These are phyloP conservation scores for Diaporthe aspalathi DNA, from an alignment of 2,329 filamentous ascomycete genomes.

Conservation along the genomic window DNA sequence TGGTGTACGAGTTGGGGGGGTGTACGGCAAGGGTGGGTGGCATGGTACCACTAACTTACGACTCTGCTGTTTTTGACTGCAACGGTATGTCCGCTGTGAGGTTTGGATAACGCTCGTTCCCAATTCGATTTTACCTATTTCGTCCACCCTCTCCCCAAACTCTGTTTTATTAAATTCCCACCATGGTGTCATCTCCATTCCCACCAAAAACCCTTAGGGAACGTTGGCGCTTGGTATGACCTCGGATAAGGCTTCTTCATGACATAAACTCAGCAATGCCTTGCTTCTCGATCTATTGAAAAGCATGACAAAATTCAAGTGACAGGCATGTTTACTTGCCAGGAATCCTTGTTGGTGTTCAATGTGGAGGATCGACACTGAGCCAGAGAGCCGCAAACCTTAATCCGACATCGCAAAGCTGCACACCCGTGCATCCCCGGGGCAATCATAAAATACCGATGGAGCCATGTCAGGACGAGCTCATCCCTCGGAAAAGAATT, in stretches of 20 bases:
- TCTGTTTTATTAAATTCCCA: not conserved
- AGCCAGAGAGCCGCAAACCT: conserved; percentile 18
- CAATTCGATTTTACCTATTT: too few species aligned
- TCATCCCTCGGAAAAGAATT: not conserved
- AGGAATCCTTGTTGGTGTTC: not conserved
- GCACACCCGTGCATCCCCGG: not conserved
- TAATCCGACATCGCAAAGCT: not conserved
- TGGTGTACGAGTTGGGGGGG: too few species aligned
- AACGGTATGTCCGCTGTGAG: too few species aligned
- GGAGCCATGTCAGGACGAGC: not conserved
- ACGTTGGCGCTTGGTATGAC: not conserved
- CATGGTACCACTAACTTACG: too few species aligned
- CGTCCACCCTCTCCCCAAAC: too few species aligned
- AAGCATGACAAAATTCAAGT: too few species aligned
- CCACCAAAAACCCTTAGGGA: not conserved
- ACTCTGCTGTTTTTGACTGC: too few species aligned
- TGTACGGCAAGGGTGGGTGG: too few species aligned
- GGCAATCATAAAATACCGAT: not conserved
- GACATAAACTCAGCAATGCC: not conserved
- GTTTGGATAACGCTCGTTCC: too few species aligned
- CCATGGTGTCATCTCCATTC: not conserved
- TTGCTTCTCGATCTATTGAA: not conserved
- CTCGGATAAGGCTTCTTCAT: not conserved
- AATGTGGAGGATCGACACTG: conserved; percentile 2
- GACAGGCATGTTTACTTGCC: not conserved